Conservation (phyloP, 1,139 yeast species). For the Blastobotrys indianensis region DNA sequence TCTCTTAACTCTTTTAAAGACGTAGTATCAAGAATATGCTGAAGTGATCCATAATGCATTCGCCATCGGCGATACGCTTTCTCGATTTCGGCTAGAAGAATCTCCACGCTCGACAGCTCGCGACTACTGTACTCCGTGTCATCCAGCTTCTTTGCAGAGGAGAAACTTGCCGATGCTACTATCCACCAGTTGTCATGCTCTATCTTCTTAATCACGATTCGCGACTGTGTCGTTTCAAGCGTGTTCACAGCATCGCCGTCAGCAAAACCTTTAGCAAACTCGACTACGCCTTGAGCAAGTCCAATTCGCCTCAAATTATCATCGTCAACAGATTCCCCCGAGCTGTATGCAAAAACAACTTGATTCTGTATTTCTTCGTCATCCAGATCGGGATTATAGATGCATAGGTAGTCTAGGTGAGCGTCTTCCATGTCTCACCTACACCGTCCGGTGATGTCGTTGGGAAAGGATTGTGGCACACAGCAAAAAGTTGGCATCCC, state of each 20-base stretch:
- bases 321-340: slow-evolving; percentile 18
- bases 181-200: slow-evolving; percentile 29
- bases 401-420: slow-evolving; percentile 24
- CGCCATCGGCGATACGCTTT: slow-evolving; percentile 28
- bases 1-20: slow-evolving; percentile 19
- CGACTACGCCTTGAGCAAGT: slow-evolving; percentile 30
- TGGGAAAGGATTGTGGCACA: background rate
- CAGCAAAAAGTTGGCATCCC: background rate
- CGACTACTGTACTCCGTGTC: slow-evolving; percentile 13
- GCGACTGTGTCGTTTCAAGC: slow-evolving; percentile 25
- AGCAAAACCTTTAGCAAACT: slow-evolving; percentile 27
- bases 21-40: slow-evolving; percentile 7
- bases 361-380: slow-evolving; percentile 26
- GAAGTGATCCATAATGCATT: slow-evolving; percentile 26
- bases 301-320: slow-evolving; percentile 28
- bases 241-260: slow-evolving; percentile 24
- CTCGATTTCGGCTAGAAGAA: slow-evolving; percentile 23
- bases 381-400: slow-evolving; percentile 29
- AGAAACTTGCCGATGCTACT: slow-evolving; percentile 20
- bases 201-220: slow-evolving; percentile 24
- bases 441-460: background rate
- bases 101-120: slow-evolving; percentile 21
- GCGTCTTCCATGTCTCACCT: slow-evolving; percentile 11
- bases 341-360: slow-evolving; percentile 26
- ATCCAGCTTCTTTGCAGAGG: slow-evolving; percentile 6